Base-by-base conservation (phyloP, 352 stramenopile genomes). In the Globisporangium uncinulatum region DNA sequence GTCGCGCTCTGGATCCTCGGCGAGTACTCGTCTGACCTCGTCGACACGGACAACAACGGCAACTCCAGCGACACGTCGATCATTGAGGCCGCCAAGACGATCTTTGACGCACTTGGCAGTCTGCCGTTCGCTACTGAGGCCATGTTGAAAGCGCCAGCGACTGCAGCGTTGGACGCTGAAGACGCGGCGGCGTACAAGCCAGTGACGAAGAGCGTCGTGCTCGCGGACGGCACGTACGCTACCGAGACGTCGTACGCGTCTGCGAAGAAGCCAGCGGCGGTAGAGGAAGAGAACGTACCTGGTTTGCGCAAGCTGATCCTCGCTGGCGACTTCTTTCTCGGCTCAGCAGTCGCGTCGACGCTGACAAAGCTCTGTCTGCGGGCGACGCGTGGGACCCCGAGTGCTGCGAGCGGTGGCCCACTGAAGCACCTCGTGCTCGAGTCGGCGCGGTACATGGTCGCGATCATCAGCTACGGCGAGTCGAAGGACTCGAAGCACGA, bases 211-310 rank as follows among this genome's bases (percentile, higher is more conserved):
- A 99, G 98, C 62, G 93, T 99, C 39, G 96, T 99, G 24, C 76
- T 99, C 6, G 86, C 96, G 0, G 98, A 99, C 73, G 98, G 98
- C 54, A 99, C 97, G 44, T 99, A 99, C 72, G 97, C 98, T 13
- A 99, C 96, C 4, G 97, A 99, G 73, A 99, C 96, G 15, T 94
- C 89, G 52, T 92, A 96, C 66, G 65, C 68, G 37, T 71, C 73
- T 32, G 60, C 70, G 20, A 80, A 82, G 42, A 76, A 69, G 55
- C 52, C 71, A 29, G 56, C 62, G 0, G 54, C 62, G 0, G 57
- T 73, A 32, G 85, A 91, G 37, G 80, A 92, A n/a, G 83, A 90
- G 37, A 73, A 73, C 37, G 67, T 87, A 39, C 71, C 74, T 2
- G 74, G 77, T 0, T 65, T 99, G 55, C 86, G 89, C 21, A 96